Percentiles rank a stretch among this genome's conserved stretches.
phyloP scores from a whole-genome alignment of 2,329 filamentous ascomycete genomes.

The Pezicula neosporulosa region DNA sequence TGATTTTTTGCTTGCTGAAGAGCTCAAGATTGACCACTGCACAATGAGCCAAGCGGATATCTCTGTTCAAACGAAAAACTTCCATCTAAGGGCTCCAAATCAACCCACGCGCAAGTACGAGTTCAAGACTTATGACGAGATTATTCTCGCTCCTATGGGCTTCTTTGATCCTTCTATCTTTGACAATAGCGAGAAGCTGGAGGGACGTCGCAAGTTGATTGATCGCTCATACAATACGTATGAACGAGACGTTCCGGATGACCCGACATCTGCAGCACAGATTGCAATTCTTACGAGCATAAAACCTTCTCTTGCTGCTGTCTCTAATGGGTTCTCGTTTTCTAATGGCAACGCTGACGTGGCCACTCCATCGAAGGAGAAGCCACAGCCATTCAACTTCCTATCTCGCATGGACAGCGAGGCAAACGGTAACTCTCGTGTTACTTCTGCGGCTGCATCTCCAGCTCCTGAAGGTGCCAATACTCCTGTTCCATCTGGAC shows the following conservation, averaged over 20 bases:
- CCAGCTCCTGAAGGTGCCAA: conserved; percentile 75
- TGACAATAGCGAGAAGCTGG: conserved; percentile 76
- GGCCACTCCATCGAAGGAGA: conserved; percentile 60
- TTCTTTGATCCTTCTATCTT: conserved; percentile 88
- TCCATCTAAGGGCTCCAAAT: conserved; percentile 83
- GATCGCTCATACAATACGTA: conserved; percentile 91
- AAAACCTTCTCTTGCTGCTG: conserved; percentile 52
- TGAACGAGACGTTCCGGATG: conserved; percentile 81
- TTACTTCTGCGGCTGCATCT: conserved; percentile 76
- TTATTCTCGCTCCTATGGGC: conserved; percentile 92
- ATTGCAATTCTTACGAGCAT: conserved; percentile 59
- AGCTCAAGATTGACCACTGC: conserved; percentile 90
- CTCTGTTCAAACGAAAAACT: conserved; percentile 82
- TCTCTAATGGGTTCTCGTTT: conserved; percentile 37
- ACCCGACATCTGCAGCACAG: conserved; percentile 84
- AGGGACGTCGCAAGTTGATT: conserved; percentile 75
- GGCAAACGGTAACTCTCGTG: conserved; percentile 71
- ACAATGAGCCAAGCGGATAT: conserved; percentile 89
- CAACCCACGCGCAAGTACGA: conserved; percentile 89
- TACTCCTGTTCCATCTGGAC: conserved; percentile 58
- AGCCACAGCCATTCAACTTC: conserved; percentile 64
- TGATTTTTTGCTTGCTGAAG: conserved; percentile 90
- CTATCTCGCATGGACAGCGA: conserved; percentile 60
- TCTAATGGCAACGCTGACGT: conserved; percentile 38
- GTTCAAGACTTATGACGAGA: conserved; percentile 97